phyloP scores from a whole-genome alignment of 345 rosid genomes.

The Populus simonii region DNA sequence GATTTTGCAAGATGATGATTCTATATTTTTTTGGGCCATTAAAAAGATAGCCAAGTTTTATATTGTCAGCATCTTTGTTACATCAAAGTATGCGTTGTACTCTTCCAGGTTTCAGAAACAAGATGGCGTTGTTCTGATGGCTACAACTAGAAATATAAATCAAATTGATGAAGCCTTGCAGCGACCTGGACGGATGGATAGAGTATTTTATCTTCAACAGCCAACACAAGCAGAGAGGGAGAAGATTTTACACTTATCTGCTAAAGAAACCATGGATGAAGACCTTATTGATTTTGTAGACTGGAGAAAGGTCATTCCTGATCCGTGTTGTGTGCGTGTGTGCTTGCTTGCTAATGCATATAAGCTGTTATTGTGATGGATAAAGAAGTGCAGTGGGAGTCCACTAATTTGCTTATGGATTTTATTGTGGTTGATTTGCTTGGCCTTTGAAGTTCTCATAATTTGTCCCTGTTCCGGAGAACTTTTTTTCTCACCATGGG shows the following conservation, averaged over 20 bases:
- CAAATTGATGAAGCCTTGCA: slow-evolving; percentile 88
- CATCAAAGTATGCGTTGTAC: slow-evolving; percentile 7
- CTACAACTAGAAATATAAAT: slow-evolving; percentile 83
- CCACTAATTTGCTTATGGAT: too few relatives aligned
- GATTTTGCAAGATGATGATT: neutral
- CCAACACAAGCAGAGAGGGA: slow-evolving; percentile 92
- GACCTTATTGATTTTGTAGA: slow-evolving; percentile 73
- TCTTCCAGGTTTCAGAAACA: slow-evolving; percentile 85
- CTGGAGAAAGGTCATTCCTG: slow-evolving; percentile 72
- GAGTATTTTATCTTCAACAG: slow-evolving; percentile 82
- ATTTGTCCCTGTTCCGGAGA: too few relatives aligned
- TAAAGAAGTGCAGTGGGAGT: neutral
- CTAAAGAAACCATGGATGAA: slow-evolving; percentile 84
- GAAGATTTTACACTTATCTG: slow-evolving; percentile 65
- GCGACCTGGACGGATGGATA: slow-evolving; percentile 97
- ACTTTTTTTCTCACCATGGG: too few relatives aligned
- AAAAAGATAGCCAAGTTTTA: neutral
- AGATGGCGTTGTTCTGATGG: slow-evolving; percentile 98
- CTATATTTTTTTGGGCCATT: neutral
- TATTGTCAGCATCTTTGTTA: neutral
- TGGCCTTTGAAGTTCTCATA: neutral
- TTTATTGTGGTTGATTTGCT: too few relatives aligned
- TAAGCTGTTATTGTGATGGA: neutral
- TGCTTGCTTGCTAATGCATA: neutral
- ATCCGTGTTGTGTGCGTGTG: too few relatives aligned